These are phyloP conservation scores for Coccomyxa sp. DNA, from an alignment of 139 green algal species.

Conservation along the genomic window DNA sequence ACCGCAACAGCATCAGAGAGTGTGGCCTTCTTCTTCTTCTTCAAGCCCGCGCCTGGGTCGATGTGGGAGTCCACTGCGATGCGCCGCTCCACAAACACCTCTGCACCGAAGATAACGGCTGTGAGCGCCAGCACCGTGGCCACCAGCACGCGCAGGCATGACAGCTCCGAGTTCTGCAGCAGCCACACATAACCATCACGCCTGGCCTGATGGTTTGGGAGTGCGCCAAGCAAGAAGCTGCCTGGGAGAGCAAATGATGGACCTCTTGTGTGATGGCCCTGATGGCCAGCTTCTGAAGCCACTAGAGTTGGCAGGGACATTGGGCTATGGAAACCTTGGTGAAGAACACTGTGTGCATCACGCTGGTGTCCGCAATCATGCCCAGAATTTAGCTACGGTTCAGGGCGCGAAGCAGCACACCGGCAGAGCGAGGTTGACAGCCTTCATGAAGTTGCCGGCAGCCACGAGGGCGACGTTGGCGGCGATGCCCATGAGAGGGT, in stretches of 20 bases:
- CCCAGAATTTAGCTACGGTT: no score
- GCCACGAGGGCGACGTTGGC: conserved; percentile 73
- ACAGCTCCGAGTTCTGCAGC: conserved; percentile 3
- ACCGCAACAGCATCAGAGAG: conserved; percentile 44
- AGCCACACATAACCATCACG: background rate
- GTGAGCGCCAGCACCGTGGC: conserved; percentile 48
- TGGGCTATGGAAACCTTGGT: background rate
- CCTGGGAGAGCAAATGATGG: no score
- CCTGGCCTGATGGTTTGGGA: background rate
- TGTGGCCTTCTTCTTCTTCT: conserved; percentile 60
- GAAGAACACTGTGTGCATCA: no score
- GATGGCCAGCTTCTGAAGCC: background rate
- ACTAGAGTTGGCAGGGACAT: background rate
- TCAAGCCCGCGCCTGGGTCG: background rate
- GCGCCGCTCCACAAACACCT: conserved; percentile 39
- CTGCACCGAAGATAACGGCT: conserved; percentile 55
- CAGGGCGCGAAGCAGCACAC: background rate
- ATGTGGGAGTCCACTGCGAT: conserved; percentile 5
- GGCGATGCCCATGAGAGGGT: conserved; percentile 79
- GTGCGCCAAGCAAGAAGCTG: background rate
- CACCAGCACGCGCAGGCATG: conserved; percentile 49
- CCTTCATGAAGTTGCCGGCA: conserved; percentile 55
- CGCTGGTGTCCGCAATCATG: background rate
- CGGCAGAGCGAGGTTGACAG: conserved; percentile 32
- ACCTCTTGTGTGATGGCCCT: no score